Base-by-base conservation (phyloP, 495 filamentous ascomycete genomes). In the Rostrohypoxylon terebratum region DNA sequence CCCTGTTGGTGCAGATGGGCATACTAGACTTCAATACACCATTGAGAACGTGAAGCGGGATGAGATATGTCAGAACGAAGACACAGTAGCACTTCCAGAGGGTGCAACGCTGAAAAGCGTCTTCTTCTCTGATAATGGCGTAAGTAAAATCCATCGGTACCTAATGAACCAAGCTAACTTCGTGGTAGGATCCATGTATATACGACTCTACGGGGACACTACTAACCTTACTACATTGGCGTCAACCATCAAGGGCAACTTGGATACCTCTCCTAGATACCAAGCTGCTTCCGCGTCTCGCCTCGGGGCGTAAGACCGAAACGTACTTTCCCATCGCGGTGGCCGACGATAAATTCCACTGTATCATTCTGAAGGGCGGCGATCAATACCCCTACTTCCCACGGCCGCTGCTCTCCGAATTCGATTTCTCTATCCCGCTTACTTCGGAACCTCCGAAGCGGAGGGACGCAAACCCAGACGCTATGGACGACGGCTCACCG, bases 331-430 rank as follows among this genome's bases (percentile, higher is more conserved):
- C 96, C 0, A 93, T 99, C 34, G 96, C 95, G 9, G 94, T 98
- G 1, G 94, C 94, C 14, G 89, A 94, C 70, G 86, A 90, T 71
- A 96, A 92, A 75, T 99, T 99, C 80, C 94, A 98, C 83, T 98
- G 96, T 81, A 97, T 98, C 80, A 98, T 99, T 72, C 90, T 99
- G 72, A 98, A 99, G 77, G 96, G 96, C 62, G 92, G 90, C 11
- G 96, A 99, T 75, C 86, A 91, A 76, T 89, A 98, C 77, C 96
- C 96, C 3, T 97, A 97, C 83, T 98, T 98, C 83, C 96, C 96
- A 0, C 90, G 93, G 4, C 94, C 96, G 0, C 82, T 98, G 45
- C 91, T 99, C 40, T 92, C 89, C 66, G 96, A 99, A 80, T 98
- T 98, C 75, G 93, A 95, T 44, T 97, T 99, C 82, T 86, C 89